phyloP scores from a whole-genome alignment of 352 stramenopile species.

The Globisporangium paroecandrum region DNA sequence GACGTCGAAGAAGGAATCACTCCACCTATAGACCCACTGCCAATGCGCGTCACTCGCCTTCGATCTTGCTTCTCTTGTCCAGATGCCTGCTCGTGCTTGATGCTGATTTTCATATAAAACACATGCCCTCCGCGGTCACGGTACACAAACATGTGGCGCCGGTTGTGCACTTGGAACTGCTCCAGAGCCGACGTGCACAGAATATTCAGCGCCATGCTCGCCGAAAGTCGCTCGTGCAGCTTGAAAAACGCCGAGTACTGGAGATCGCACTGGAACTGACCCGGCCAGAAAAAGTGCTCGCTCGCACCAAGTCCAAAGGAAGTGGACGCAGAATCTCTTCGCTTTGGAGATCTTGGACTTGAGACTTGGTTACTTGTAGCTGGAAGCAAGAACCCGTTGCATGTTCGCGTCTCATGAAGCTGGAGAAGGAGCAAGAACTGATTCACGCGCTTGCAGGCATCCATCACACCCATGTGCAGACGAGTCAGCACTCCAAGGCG shows the following conservation, averaged over 20 bases:
- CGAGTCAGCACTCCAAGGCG: slow-evolving; percentile 61
- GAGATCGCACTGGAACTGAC: slow-evolving; percentile 82
- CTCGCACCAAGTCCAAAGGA: slow-evolving; percentile 20
- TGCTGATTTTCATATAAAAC: slow-evolving; percentile 88
- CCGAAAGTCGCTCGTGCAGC: slow-evolving; percentile 73
- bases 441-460: slow-evolving; percentile 77
- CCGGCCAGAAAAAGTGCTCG: slow-evolving; percentile 79
- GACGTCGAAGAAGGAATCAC: neutral
- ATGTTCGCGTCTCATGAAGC: slow-evolving; percentile 79
- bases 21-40: slow-evolving; percentile 1
- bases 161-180: slow-evolving; percentile 89
- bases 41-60: slow-evolving; percentile 16
- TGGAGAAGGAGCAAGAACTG: slow-evolving; percentile 81
- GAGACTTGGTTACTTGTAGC: slow-evolving; percentile 28
- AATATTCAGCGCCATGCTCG: slow-evolving; percentile 78
- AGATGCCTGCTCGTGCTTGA: slow-evolving; percentile 30
- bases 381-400: slow-evolving; percentile 67
- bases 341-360: slow-evolving; percentile 42
- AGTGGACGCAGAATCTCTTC: slow-evolving; percentile 27
- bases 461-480: slow-evolving; percentile 67
- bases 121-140: slow-evolving; percentile 79
- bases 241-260: slow-evolving; percentile 79
- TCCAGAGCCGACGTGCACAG: slow-evolving; percentile 82
- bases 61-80: slow-evolving; percentile 3
- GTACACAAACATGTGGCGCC: slow-evolving; percentile 86